These are phyloP conservation scores for Aspergillus sp. DNA, from an alignment of 2,329 filamentous ascomycete species.

Conservation along the genomic window DNA sequence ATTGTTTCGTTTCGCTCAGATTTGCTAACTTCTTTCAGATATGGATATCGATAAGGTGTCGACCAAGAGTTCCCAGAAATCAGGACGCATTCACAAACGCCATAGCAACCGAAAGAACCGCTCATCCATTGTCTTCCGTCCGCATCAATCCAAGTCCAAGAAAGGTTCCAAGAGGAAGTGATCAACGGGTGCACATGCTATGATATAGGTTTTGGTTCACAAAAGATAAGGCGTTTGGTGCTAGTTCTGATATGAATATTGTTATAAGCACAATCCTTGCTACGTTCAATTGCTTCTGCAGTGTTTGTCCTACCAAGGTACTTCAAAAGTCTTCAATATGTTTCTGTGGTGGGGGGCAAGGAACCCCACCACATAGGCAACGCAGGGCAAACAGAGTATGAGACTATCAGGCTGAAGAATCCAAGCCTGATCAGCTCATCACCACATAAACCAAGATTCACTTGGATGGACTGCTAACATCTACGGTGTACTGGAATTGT, in stretches of 20 bases:
- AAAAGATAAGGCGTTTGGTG: slow-evolving; percentile 13
- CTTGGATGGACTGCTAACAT: neutral
- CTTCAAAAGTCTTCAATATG: neutral
- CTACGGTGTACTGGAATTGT: neutral
- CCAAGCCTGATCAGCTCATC: neutral
- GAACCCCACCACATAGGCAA: neutral
- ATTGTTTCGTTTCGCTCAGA: neutral
- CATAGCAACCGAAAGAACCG: slow-evolving; percentile 32
- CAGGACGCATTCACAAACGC: slow-evolving; percentile 41
- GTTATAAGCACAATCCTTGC: neutral
- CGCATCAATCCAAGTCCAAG: slow-evolving; percentile 32
- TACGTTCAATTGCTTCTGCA: neutral
- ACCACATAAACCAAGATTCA: neutral
- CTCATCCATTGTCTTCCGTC: slow-evolving; percentile 41
- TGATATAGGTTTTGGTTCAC: neutral
- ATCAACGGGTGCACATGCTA: slow-evolving; percentile 2
- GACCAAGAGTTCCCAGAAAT: slow-evolving; percentile 25
- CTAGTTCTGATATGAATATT: neutral
- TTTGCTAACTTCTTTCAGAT: slow-evolving; percentile 24
- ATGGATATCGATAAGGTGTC: slow-evolving; percentile 42
- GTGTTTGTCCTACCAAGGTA: neutral
- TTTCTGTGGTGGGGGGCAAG: neutral
- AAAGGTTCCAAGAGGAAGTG: slow-evolving; percentile 35
- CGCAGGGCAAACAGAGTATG: neutral
- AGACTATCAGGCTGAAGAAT: neutral